Conservation (phyloP, 768 basidiomycete species). For the Atractiella rhizophila region DNA sequence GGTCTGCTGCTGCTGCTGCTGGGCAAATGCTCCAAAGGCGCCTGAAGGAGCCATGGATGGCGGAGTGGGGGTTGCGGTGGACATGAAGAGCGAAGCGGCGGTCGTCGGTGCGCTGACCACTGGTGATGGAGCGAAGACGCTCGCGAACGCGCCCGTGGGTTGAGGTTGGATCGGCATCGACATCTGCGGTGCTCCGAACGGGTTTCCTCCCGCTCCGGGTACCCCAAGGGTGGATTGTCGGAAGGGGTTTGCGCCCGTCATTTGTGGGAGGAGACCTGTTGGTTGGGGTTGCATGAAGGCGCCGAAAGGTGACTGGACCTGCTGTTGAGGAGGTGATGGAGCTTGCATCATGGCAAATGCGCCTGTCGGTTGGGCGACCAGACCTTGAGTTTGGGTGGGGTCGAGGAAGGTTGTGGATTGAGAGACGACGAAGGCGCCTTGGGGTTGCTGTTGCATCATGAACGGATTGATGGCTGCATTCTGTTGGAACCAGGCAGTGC, state of each 20-base stretch:
- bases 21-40: constrained; percentile 5
- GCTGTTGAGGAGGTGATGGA: constrained; percentile 27
- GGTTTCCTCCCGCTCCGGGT: constrained; percentile 2
- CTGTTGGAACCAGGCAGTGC: constrained; percentile 18
- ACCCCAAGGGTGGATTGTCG: constrained; percentile 23
- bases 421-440: constrained; percentile 24
- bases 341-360: constrained; percentile 1
- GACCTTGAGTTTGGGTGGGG: constrained; percentile 24
- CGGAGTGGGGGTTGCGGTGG: background rate
- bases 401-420: constrained; percentile 21
- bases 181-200: constrained; percentile 2
- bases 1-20: constrained; percentile 13
- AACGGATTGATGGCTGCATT: constrained; percentile 54
- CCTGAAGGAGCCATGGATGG: background rate
- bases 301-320: constrained; percentile 20
- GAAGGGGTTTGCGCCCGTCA: constrained; percentile 26
- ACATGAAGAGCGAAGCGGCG: background rate
- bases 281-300: constrained; percentile 30
- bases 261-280: constrained; percentile 23
- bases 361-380: constrained; percentile 10
- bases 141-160: constrained; percentile 5
- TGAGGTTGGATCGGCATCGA: constrained; percentile 3
- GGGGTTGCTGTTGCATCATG: constrained; percentile 29
- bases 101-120: too few species aligned
- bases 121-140: constrained; percentile 1